Evolutionary conservation across 179 eudicot species (phyloP).

Genomic region (Vitellaria paradoxa): DNA sequence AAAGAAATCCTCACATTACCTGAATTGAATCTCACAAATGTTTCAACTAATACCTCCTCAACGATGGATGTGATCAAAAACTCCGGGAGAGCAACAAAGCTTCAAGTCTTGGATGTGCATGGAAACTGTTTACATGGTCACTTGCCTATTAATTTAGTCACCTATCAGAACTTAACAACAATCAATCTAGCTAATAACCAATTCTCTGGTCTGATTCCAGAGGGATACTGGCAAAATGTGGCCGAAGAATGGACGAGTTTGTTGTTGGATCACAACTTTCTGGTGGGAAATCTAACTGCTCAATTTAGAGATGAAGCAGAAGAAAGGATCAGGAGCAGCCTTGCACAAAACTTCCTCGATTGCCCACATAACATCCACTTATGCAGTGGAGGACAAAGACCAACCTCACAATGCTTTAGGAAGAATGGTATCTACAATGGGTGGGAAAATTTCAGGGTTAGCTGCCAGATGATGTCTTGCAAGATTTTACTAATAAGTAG

Average conservation of each 20-base stretch:
- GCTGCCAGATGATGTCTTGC: not conserved
- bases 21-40: constrained; percentile 29
- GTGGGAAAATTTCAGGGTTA: not conserved
- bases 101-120: constrained; percentile 46
- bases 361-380: constrained; percentile 41
- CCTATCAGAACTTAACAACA: constrained; percentile 34
- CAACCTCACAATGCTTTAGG: constrained; percentile 45
- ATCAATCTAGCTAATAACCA: constrained; percentile 52
- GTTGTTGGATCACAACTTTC: constrained; percentile 55
- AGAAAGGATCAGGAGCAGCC: constrained; percentile 35
- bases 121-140: constrained; percentile 51
- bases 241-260: constrained; percentile 51
- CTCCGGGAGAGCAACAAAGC: constrained; percentile 30
- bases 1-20: constrained; percentile 45
- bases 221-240: constrained; percentile 39
- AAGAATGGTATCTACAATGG: not conserved
- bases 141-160: constrained; percentile 56
- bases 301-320: constrained; percentile 27
- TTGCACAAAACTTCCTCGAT: constrained; percentile 60
- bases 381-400: constrained; percentile 71
- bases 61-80: constrained; percentile 41
- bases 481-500: not conserved
- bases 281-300: constrained; percentile 53
- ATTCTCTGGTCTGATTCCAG: constrained; percentile 56
- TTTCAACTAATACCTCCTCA: constrained; percentile 53